Percentiles rank a stretch among this genome's conserved stretches.
Evolutionary conservation across 1,139 yeast species (phyloP).

Genomic region (Williopsis jadinii): DNA sequence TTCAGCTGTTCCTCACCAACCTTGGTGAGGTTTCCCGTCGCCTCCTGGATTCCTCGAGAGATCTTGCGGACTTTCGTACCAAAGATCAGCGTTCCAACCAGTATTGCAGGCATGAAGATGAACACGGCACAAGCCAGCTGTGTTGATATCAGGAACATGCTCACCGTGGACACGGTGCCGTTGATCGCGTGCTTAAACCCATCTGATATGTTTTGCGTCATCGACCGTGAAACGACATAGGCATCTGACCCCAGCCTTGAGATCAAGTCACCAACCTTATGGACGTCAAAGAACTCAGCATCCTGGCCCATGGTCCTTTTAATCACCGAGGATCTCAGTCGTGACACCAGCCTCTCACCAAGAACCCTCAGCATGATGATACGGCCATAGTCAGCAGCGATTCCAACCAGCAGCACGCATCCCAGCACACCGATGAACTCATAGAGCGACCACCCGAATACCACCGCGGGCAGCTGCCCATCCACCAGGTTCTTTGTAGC

Average conservation of each 20-base stretch:
- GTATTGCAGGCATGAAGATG: constrained; percentile 74
- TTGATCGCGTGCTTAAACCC: constrained; percentile 78
- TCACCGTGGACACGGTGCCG: constrained; percentile 72
- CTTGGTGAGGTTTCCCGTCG: constrained; percentile 79
- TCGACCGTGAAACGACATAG: constrained; percentile 77
- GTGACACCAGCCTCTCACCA: constrained; percentile 83
- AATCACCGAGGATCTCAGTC: constrained; percentile 71
- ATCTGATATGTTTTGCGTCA: constrained; percentile 87
- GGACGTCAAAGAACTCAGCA: constrained; percentile 86
- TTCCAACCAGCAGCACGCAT: constrained; percentile 58
- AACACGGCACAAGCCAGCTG: constrained; percentile 72
- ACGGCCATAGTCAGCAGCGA: constrained; percentile 75
- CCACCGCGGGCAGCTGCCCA: constrained; percentile 31
- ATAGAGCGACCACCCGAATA: constrained; percentile 42
- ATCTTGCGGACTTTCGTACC: constrained; percentile 74
- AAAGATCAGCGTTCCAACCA: constrained; percentile 66
- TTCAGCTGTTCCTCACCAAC: constrained; percentile 89
- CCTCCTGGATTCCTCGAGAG: constrained; percentile 74
- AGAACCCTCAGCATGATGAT: constrained; percentile 63
- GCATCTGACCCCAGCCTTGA: constrained; percentile 87
- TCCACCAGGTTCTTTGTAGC: constrained; percentile 40
- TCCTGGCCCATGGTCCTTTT: constrained; percentile 77
- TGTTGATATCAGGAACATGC: constrained; percentile 87
- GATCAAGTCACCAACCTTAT: constrained; percentile 89
- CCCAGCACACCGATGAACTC: constrained; percentile 43